phyloP scores from a whole-genome alignment of 2,329 filamentous ascomycete genomes.

The Chaetomium strumarium region DNA sequence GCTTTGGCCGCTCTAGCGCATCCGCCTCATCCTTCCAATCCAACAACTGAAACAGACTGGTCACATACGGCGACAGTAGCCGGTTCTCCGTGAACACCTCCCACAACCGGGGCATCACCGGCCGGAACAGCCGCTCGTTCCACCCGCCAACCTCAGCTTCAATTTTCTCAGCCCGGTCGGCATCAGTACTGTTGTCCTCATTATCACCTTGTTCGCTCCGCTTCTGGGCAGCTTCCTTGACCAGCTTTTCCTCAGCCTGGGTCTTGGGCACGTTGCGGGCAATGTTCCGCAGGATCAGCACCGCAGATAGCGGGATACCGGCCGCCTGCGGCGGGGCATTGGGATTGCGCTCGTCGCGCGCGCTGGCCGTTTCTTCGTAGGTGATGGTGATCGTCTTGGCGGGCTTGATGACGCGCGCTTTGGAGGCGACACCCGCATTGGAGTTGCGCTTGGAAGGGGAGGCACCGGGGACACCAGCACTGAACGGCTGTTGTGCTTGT shows the following conservation, averaged over 20 bases:
- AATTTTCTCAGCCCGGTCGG: neutral
- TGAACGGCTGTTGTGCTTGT: too few species aligned
- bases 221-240: constrained; percentile 31
- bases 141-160: constrained; percentile 41
- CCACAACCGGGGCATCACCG: constrained; percentile 57
- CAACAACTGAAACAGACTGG: constrained; percentile 31
- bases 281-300: constrained; percentile 72
- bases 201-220: constrained; percentile 7
- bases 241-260: constrained; percentile 49
- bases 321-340: constrained; percentile 58
- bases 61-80: constrained; percentile 41
- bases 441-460: constrained; percentile 4
- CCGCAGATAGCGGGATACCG: constrained; percentile 72
- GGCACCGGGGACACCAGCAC: neutral
- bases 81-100: constrained; percentile 66
- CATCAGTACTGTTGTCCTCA: neutral
- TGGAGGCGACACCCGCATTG: constrained; percentile 31
- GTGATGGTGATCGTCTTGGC: constrained; percentile 50
- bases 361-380: constrained; percentile 51
- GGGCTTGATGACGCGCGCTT: constrained; percentile 43
- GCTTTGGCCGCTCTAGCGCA: neutral
- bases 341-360: constrained; percentile 53
- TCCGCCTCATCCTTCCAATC: constrained; percentile 11
- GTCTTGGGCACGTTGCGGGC: constrained; percentile 62
- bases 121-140: constrained; percentile 63